Evolutionary conservation across 2,329 filamentous ascomycete genomes (phyloP).

Genomic region (Dothistroma pini): DNA sequence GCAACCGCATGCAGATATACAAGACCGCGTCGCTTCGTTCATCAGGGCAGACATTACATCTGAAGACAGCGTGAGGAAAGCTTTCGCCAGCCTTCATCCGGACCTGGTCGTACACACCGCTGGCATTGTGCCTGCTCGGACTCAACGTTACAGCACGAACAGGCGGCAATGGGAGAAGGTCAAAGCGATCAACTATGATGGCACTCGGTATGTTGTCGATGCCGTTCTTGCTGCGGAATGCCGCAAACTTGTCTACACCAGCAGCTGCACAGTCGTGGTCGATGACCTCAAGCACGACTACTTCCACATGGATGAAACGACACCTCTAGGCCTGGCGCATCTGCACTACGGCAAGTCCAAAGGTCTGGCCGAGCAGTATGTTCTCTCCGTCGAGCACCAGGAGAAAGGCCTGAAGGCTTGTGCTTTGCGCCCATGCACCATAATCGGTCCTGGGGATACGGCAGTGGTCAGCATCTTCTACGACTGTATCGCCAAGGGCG

Average conservation of each 20-base stretch:
- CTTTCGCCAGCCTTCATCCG: conserved; percentile 61
- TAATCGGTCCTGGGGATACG: conserved; percentile 86
- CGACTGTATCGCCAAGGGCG: conserved; percentile 63
- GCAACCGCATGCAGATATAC: conserved; percentile 25
- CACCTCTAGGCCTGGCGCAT: conserved; percentile 69
- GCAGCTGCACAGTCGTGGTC: conserved; percentile 79
- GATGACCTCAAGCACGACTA: conserved; percentile 72
- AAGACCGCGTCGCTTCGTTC: conserved; percentile 31
- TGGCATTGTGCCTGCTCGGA: conserved; percentile 42
- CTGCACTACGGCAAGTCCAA: conserved; percentile 88
- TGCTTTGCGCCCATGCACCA: conserved; percentile 78
- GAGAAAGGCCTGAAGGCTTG: conserved; percentile 42
- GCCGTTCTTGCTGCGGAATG: conserved; percentile 67
- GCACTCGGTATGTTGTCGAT: conserved; percentile 72
- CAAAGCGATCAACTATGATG: conserved; percentile 81
- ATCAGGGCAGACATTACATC: conserved; percentile 42
- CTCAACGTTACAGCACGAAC: conserved; percentile 39
- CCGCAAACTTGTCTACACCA: conserved; percentile 85
- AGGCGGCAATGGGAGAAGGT: conserved; percentile 55
- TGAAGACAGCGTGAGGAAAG: conserved; percentile 32
- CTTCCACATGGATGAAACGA: conserved; percentile 78
- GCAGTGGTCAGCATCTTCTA: conserved; percentile 72
- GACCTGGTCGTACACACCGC: conserved; percentile 91
- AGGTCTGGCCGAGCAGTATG: conserved; percentile 75
- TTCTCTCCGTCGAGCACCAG: conserved; percentile 64